phyloP scores from a whole-genome alignment of 306 rosid species.

The Castanea sativa region DNA sequence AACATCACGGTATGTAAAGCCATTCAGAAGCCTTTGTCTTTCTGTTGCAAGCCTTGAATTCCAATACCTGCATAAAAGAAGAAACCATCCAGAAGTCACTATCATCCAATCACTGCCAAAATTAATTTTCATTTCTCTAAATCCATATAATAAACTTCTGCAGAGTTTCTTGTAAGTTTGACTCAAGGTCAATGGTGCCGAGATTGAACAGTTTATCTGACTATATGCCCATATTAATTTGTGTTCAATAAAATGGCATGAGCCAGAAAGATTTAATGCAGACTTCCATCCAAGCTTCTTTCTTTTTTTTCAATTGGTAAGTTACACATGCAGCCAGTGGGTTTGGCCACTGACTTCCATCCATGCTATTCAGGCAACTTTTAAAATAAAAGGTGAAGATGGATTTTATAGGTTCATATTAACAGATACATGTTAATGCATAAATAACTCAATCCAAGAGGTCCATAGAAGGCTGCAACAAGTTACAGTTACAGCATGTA shows the following conservation, averaged over 20 bases:
- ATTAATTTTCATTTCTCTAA: not conserved
- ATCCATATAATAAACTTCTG: not conserved
- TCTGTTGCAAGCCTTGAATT: constrained; percentile 92
- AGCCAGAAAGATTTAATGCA: not conserved
- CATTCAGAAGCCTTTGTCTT: constrained; percentile 73
- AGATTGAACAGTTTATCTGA: not conserved
- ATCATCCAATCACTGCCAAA: not conserved
- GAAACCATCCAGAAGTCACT: constrained; percentile 10
- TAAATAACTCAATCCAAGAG: not conserved
- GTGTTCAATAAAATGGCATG: not conserved
- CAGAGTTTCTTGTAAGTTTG: not conserved
- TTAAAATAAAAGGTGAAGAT: not conserved
- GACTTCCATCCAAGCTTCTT: not conserved
- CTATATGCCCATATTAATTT: not conserved
- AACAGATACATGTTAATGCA: not conserved
- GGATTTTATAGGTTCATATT: not conserved
- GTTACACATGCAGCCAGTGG: not conserved
- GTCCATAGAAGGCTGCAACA: not conserved
- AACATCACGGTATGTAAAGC: constrained; percentile 68
- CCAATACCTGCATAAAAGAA: constrained; percentile 71
- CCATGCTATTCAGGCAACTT: not conserved
- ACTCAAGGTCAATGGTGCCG: not conserved
- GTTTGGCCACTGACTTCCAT: not conserved
- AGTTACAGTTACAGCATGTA: not conserved
- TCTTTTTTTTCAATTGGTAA: too few species aligned